Conservation (phyloP, 768 basidiomycete species). For the Naganishia randhawae region DNA sequence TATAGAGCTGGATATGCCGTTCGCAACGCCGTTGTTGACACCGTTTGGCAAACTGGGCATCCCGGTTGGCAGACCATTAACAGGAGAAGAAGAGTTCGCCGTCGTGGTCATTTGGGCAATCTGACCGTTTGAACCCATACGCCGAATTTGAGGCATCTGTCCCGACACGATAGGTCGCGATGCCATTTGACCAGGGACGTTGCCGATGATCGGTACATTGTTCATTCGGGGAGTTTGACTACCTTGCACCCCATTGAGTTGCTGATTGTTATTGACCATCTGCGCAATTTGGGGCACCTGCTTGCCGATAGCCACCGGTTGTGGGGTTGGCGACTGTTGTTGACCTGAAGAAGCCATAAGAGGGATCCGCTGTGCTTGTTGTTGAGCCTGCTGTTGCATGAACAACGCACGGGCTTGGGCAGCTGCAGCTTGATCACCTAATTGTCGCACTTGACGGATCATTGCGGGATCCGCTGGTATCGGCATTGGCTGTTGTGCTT, state of each 20-base stretch:
- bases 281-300: constrained; percentile 15
- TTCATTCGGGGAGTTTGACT: constrained; percentile 20
- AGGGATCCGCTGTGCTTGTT: constrained; percentile 19
- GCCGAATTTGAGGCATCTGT: constrained; percentile 28
- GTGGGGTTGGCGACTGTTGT: constrained; percentile 3
- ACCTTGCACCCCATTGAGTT: constrained; percentile 17
- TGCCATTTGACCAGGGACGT: constrained; percentile 10
- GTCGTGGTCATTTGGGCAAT: constrained; percentile 24
- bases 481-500: constrained; percentile 28
- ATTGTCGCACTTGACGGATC: constrained; percentile 26
- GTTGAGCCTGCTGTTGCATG: constrained; percentile 29
- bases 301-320: constrained; percentile 17
- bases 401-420: constrained; percentile 12
- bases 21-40: not conserved
- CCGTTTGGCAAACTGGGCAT: constrained; percentile 2
- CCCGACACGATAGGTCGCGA: constrained; percentile 11
- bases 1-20: not conserved
- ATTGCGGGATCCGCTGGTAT: constrained; percentile 18
- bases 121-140: constrained; percentile 26
- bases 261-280: constrained; percentile 12
- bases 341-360: constrained; percentile 7
- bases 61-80: constrained; percentile 13
- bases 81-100: constrained; percentile 25
- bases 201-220: not conserved
- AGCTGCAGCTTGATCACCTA: constrained; percentile 25